A percentile compares a stretch with the other conserved stretches of the same genome.
phyloP scores from a whole-genome alignment of 768 basidiomycete species.

The Termitomyces sp. region DNA sequence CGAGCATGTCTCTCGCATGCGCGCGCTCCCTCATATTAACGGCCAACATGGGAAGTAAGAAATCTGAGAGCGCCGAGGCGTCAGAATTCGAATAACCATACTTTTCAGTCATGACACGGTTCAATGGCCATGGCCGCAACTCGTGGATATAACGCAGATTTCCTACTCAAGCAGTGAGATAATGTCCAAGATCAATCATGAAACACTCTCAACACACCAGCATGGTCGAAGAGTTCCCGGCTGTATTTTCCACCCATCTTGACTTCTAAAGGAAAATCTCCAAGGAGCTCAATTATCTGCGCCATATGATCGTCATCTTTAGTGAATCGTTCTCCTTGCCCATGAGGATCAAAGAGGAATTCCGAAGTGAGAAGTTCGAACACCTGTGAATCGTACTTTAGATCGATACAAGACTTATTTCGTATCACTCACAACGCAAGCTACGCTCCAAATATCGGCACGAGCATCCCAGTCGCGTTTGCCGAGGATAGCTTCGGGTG shows the following conservation, averaged over 20 bases:
- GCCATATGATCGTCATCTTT: conserved; percentile 97
- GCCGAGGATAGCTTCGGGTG: conserved; percentile 91
- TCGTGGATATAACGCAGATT: conserved; percentile 66
- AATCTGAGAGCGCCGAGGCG: conserved; percentile 52
- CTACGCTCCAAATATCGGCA: conserved; percentile 89
- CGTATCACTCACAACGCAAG: conserved; percentile 60
- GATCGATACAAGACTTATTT: neutral
- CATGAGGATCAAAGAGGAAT: conserved; percentile 87
- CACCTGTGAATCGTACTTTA: conserved; percentile 32
- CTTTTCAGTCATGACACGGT: conserved; percentile 85
- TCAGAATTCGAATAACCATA: conserved; percentile 65
- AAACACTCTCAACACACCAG: conserved; percentile 35
- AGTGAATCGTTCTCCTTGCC: conserved; percentile 72
- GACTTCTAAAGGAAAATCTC: conserved; percentile 64
- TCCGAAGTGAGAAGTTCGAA: conserved; percentile 92
- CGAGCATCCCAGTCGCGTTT: conserved; percentile 80
- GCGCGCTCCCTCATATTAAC: conserved; percentile 64
- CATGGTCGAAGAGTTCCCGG: conserved; percentile 76
- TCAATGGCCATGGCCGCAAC: conserved; percentile 76
- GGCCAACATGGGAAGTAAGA: conserved; percentile 72
- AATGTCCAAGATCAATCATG: neutral
- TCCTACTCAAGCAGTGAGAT: conserved; percentile 31
- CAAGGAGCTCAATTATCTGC: conserved; percentile 88
- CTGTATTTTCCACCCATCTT: conserved; percentile 85
- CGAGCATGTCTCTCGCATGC: conserved; percentile 66